These are phyloP conservation scores for Cystoderma amianthinum DNA, from an alignment of 768 basidiomycete species.

Conservation along the genomic window DNA sequence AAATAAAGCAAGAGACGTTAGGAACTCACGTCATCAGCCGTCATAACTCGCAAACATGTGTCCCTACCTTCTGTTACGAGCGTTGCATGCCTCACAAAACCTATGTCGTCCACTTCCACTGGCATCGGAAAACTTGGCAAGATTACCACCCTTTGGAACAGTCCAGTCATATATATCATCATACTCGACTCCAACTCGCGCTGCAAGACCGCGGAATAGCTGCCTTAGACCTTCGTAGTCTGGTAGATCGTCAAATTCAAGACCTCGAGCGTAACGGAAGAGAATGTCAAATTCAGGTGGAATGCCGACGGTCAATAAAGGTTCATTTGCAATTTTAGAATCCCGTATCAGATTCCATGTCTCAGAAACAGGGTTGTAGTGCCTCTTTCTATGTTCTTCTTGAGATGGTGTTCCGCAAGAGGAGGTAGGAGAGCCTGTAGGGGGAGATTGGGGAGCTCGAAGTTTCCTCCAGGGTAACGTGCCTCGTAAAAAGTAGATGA, in stretches of 20 bases:
- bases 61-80: slow-evolving; percentile 7
- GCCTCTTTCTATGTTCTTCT: slow-evolving; percentile 14
- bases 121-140: slow-evolving; percentile 8
- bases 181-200: slow-evolving; percentile 46
- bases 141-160: slow-evolving; percentile 9
- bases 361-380: slow-evolving; percentile 50
- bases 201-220: slow-evolving; percentile 58
- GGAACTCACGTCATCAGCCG: slow-evolving; percentile 1
- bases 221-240: slow-evolving; percentile 81
- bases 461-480: slow-evolving; percentile 75
- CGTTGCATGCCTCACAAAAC: slow-evolving; percentile 21
- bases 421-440: slow-evolving; percentile 16
- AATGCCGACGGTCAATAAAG: slow-evolving; percentile 67
- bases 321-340: slow-evolving; percentile 58
- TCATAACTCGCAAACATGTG: background rate
- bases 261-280: slow-evolving; percentile 71
- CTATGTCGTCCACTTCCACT: slow-evolving; percentile 10
- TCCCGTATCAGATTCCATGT: slow-evolving; percentile 79
- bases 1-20: no score
- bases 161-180: slow-evolving; percentile 44
- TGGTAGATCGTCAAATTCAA: slow-evolving; percentile 84
- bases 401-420: slow-evolving; percentile 16
- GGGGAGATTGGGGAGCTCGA: slow-evolving; percentile 38
- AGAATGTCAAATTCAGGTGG: slow-evolving; percentile 79
- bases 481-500: slow-evolving; percentile 75